A percentile compares a stretch with the other conserved stretches of the same genome.
Evolutionary conservation across 1,284 basidiomycete genomes (phyloP).

Genomic region (Stygiomarasmius scandens): DNA sequence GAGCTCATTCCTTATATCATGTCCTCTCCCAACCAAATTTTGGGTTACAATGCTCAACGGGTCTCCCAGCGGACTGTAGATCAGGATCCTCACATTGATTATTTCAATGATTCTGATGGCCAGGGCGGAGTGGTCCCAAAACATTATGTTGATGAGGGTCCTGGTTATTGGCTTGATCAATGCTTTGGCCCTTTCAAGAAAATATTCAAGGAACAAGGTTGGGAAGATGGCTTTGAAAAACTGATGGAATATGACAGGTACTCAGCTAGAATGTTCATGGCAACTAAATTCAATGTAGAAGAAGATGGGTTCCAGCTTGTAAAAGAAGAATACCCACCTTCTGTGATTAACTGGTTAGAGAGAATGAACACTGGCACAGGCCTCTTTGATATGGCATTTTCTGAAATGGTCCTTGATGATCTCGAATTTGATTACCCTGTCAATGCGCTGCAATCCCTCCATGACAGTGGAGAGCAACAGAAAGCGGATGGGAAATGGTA

Average conservation of each 20-base stretch:
- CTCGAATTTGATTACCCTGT: not conserved
- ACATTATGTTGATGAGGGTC: not conserved
- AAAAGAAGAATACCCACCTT: not conserved
- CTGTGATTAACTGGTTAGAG: not conserved
- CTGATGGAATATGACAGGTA: constrained; percentile 17
- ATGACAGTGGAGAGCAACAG: too few species aligned
- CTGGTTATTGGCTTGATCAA: not conserved
- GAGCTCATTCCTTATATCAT: not conserved
- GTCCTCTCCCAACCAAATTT: not conserved
- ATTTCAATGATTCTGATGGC: not conserved
- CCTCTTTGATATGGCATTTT: not conserved
- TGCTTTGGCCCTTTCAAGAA: not conserved
- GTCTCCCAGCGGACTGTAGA: not conserved
- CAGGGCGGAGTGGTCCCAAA: not conserved
- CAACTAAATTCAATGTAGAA: not conserved
- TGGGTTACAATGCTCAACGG: not conserved
- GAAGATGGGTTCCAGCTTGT: not conserved
- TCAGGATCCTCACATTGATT: not conserved
- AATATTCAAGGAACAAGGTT: constrained; percentile 20
- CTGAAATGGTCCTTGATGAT: not conserved
- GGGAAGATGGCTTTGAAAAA: constrained; percentile 15
- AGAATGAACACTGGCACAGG: not conserved
- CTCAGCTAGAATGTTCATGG: not conserved
- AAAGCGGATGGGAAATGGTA: too few species aligned
- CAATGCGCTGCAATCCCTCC: too few species aligned